Conservation (phyloP, 768 basidiomycete species). For the Rhizopogon rudus region DNA sequence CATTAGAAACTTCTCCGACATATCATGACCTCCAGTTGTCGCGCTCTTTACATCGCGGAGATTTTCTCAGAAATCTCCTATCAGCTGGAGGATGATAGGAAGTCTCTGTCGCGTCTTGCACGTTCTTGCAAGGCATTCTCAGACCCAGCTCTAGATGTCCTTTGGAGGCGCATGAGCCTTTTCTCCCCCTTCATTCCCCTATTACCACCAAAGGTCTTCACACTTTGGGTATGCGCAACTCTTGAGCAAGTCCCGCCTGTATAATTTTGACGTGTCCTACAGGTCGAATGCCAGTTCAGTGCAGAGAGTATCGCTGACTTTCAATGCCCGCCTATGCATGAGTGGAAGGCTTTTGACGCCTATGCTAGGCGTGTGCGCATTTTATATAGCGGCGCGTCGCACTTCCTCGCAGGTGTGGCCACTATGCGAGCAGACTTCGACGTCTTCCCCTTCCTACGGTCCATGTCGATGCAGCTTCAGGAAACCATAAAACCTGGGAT, state of each 20-base stretch:
- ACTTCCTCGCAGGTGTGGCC: conserved; percentile 12
- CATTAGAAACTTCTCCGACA: background rate
- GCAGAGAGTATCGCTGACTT: conserved; percentile 3
- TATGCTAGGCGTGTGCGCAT: conserved; percentile 14
- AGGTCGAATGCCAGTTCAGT: background rate
- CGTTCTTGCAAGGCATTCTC: conserved; percentile 10
- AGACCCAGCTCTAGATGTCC: conserved; percentile 9
- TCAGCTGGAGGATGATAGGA: conserved; percentile 9
- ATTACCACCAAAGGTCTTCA: conserved; percentile 6
- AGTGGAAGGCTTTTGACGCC: conserved; percentile 11
- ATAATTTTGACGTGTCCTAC: background rate
- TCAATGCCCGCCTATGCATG: conserved; percentile 8
- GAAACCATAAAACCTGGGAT: conserved; percentile 5
- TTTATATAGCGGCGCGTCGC: conserved; percentile 2
- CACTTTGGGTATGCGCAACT: conserved; percentile 8
- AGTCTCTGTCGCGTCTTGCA: conserved; percentile 4
- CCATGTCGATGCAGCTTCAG: conserved; percentile 10
- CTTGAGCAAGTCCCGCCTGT: background rate
- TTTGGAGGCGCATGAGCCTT: conserved; percentile 16
- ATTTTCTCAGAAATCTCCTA: conserved; percentile 10
- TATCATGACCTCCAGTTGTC: background rate
- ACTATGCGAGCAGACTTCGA: conserved; percentile 7
- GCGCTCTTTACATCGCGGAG: conserved; percentile 10
- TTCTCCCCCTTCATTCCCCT: conserved; percentile 12
- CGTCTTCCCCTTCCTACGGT: conserved; percentile 10